These are phyloP conservation scores for Gillenia trifoliata DNA, from an alignment of 306 rosid genomes.

Conservation along the genomic window DNA sequence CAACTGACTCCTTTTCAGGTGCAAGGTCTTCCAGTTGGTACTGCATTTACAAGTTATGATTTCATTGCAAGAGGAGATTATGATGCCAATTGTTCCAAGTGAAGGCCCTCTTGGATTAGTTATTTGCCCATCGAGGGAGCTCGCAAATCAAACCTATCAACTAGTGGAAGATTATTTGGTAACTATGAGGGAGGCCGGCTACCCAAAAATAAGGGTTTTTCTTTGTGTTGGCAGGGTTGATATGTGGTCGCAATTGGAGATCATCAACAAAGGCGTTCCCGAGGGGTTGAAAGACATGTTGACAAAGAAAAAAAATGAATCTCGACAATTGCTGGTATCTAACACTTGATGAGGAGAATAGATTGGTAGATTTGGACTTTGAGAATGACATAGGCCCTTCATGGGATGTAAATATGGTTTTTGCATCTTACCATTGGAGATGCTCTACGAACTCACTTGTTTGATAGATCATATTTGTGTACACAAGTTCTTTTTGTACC, in stretches of 20 bases:
- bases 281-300: constrained; percentile 93
- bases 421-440: too few relatives aligned
- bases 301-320: constrained; percentile 87
- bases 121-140: constrained; percentile 87
- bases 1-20: constrained; percentile 97
- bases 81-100: constrained; percentile 86
- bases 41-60: constrained; percentile 92
- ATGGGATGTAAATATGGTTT: too few relatives aligned
- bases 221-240: constrained; percentile 94
- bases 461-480: too few relatives aligned
- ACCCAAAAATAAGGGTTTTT: constrained; percentile 79
- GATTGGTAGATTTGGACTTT: constrained; percentile 86
- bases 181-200: constrained; percentile 81
- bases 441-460: too few relatives aligned
- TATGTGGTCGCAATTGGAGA: constrained; percentile 75
- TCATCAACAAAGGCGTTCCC: constrained; percentile 87
- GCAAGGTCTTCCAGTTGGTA: constrained; percentile 95
- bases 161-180: constrained; percentile 67
- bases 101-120: constrained; percentile 84
- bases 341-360: constrained; percentile 87
- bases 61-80: constrained; percentile 85
- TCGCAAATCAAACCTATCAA: constrained; percentile 89
- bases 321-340: constrained; percentile 81
- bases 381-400: constrained; percentile 86
- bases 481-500: too few relatives aligned